A percentile compares a stretch with the other conserved stretches of the same genome.
Evolutionary conservation across 805 yeast genomes (phyloP).

Genomic region (Zygosaccharomyces siamensis): DNA sequence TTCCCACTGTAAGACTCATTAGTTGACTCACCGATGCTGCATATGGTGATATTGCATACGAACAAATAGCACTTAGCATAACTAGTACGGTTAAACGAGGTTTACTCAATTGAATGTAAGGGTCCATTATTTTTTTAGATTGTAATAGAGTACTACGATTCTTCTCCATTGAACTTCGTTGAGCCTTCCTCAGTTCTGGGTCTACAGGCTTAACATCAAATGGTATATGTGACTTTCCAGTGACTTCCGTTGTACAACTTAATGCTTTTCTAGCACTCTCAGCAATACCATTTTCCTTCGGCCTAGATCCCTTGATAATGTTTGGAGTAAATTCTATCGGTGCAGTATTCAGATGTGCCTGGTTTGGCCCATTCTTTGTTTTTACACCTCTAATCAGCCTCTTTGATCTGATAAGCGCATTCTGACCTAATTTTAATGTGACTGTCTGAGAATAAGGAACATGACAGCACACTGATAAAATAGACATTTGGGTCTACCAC

Average conservation of each 20-base stretch:
- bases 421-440: not conserved
- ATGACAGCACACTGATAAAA: conserved; percentile 3
- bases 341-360: conserved; percentile 30
- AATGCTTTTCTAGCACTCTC: conserved; percentile 31
- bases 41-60: conserved; percentile 87
- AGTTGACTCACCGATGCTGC: conserved; percentile 70
- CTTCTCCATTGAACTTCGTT: conserved; percentile 8
- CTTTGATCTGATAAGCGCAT: not conserved
- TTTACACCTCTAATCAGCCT: conserved; percentile 8
- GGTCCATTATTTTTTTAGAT: conserved; percentile 41
- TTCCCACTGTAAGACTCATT: conserved; percentile 72
- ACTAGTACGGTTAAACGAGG: conserved; percentile 85
- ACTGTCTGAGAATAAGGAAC: not conserved
- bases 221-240: conserved; percentile 36
- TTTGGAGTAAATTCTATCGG: conserved; percentile 40
- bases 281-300: conserved; percentile 12
- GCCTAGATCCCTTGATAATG: conserved; percentile 17
- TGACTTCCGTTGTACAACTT: conserved; percentile 34
- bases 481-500: conserved; percentile 5
- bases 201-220: conserved; percentile 50
- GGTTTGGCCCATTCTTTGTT: not conserved
- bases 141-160: conserved; percentile 7
- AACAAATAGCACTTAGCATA: conserved; percentile 85
- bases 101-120: conserved; percentile 79
- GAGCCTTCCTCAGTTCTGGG: conserved; percentile 12